Evolutionary conservation across 805 yeast genomes (phyloP).

Genomic region (Wickerhamomyces tratensis): DNA sequence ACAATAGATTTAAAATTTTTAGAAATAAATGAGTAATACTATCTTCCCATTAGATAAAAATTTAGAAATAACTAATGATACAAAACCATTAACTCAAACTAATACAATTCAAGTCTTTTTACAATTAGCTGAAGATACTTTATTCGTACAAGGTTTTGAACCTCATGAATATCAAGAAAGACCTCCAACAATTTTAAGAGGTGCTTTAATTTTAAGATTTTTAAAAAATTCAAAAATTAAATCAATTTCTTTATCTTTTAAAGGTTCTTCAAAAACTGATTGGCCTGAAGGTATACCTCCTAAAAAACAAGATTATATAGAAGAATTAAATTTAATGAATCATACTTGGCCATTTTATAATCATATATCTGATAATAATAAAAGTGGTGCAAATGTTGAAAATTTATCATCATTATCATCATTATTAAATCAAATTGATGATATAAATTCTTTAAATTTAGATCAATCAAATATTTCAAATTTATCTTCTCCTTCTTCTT

Average conservation of each 20-base stretch:
- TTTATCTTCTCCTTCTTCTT: conserved; percentile 12
- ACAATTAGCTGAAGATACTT: conserved; percentile 68
- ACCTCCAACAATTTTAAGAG: conserved; percentile 77
- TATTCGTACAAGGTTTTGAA: conserved; percentile 78
- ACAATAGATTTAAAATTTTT: too few species aligned
- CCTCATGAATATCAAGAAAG: conserved; percentile 49
- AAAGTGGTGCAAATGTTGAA: conserved; percentile 34
- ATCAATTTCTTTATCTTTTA: conserved; percentile 47
- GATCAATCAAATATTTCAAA: conserved; percentile 8
- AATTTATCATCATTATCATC: conserved; percentile 1
- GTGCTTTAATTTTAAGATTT: conserved; percentile 62
- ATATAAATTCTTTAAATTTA: conserved; percentile 16
- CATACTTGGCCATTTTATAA: conserved; percentile 91
- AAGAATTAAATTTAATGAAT: conserved; percentile 52
- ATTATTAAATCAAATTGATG: conserved; percentile 2
- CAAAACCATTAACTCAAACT: conserved; percentile 47
- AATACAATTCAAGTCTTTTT: conserved; percentile 63
- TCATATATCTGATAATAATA: conserved; percentile 24
- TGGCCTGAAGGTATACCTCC: conserved; percentile 99
- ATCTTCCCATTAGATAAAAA: conserved; percentile 42
- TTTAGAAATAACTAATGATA: conserved; percentile 30
- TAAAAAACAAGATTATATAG: conserved; percentile 56
- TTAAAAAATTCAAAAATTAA: conserved; percentile 66
- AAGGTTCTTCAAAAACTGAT: conserved; percentile 70
- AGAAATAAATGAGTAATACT: conserved; percentile 30